These are phyloP conservation scores for Saturnispora diversa DNA, from an alignment of 805 yeast species.

Conservation along the genomic window DNA sequence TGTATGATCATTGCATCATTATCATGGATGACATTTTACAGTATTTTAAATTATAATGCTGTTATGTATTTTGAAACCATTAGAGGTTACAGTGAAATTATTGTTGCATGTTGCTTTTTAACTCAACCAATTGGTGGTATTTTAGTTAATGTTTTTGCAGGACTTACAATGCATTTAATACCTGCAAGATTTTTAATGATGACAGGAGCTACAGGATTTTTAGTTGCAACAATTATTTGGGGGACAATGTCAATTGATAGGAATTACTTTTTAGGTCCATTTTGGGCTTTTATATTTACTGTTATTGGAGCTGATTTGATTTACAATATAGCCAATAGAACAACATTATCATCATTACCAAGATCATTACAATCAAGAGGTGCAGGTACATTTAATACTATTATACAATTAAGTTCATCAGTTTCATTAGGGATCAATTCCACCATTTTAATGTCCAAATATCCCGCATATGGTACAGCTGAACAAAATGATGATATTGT, in stretches of 20 bases:
- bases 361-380: conserved; percentile 36
- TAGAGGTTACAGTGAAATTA: conserved; percentile 31
- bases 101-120: conserved; percentile 37
- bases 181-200: conserved; percentile 34
- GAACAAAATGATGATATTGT: conserved; percentile 19
- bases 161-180: conserved; percentile 36
- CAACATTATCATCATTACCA: conserved; percentile 35
- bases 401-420: conserved; percentile 34
- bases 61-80: conserved; percentile 38
- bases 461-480: conserved; percentile 27
- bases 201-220: conserved; percentile 31
- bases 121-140: conserved; percentile 38
- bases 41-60: conserved; percentile 33
- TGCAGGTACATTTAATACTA: conserved; percentile 41
- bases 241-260: conserved; percentile 30
- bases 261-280: conserved; percentile 39
- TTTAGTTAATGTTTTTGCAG: conserved; percentile 38
- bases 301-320: conserved; percentile 42
- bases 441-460: conserved; percentile 32
- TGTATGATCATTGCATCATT: conserved; percentile 32
- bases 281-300: conserved; percentile 34
- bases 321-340: conserved; percentile 39
- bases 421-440: conserved; percentile 37
- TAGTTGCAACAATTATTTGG: conserved; percentile 35
- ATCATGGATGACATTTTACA: conserved; percentile 38